Conservation (phyloP, 2,329 filamentous ascomycete species). For the Colletotrichum orbiculare region DNA sequence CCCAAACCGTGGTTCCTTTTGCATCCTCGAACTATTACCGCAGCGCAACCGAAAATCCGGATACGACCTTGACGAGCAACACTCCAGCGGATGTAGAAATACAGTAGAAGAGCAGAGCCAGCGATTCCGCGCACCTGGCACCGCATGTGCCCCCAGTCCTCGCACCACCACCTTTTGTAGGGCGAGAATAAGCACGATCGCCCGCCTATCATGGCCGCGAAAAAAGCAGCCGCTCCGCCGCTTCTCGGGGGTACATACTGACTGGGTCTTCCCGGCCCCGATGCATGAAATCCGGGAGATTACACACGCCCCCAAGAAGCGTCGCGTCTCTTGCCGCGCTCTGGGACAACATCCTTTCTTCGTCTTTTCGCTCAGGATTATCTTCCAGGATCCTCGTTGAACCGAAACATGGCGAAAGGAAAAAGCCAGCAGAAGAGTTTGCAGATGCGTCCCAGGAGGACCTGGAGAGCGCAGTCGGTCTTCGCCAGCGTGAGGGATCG, state of each 20-base stretch:
- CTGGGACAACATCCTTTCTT: background rate
- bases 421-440: constrained; percentile 6
- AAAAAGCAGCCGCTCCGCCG: constrained; percentile 9
- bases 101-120: background rate
- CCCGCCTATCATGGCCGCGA: constrained; percentile 10
- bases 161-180: constrained; percentile 14
- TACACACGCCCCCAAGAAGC: constrained; percentile 21
- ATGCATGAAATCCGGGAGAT: constrained; percentile 36
- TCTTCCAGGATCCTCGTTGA: constrained; percentile 23
- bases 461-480: constrained; percentile 3
- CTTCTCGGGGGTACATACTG: constrained; percentile 12
- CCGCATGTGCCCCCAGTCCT: constrained; percentile 3
- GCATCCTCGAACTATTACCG: background rate
- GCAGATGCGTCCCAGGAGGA: constrained; percentile 1
- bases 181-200: constrained; percentile 35
- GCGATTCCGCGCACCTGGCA: constrained; percentile 11
- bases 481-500: constrained; percentile 7
- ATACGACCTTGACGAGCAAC: constrained; percentile 20
- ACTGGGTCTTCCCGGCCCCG: constrained; percentile 32
- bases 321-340: constrained; percentile 6
- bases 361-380: constrained; percentile 9
- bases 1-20: background rate
- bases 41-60: constrained; percentile 1
- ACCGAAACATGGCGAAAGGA: constrained; percentile 32
- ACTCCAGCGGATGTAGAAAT: background rate